Base-by-base conservation (phyloP, 441 rosid genomes). In the Isatis lusitanica region DNA sequence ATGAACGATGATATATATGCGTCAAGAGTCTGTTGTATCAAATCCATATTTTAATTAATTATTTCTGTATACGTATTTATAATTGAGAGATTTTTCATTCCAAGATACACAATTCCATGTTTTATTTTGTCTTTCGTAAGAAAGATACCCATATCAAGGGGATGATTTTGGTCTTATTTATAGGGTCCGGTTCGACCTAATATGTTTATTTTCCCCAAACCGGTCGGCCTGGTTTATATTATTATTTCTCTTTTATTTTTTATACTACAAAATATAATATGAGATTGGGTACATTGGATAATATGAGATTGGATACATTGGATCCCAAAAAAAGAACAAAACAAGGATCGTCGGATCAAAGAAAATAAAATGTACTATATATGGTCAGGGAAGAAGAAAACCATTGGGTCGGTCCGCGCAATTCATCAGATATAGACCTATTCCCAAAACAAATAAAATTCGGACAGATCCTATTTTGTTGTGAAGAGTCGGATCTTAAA, bases 61-160 rank as follows among this genome's bases (percentile, higher is more conserved):
- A 28, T 61, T 61, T 51, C 51, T 61, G 75, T 71, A 21, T 57
- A 43, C 43, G 56, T 48, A 63, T 15, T 18, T 38, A 17, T 38
- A 43, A 9, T 9, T 63, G 9, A 28, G 15, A 43, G 31, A 1
- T 44, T 43, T 62, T 53, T 35, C 5, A 8, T 8, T 10, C 38
- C 24, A 43, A 8, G 13, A 42, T 61, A 24, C 33, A 51, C 1
- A 24, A 2, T 11, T 24, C 12, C 33, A 11, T 24, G 4, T 42
- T 18, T 9, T 48, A 9, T 48, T 48, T 48, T 18, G 2, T 42
- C 33, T 24, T n/a, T 52, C 4, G 17, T 33, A 9, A 16, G 28
- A 17, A 17, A 35, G 15, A 57, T 57, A 56, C 44, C 9, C 63
- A 15, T 55, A 33, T 56, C 24, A 15, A 33, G 18, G 30, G 40